Evolutionary conservation across 2,329 filamentous ascomycete genomes (phyloP).

Genomic region (Hypoxylon sp.): DNA sequence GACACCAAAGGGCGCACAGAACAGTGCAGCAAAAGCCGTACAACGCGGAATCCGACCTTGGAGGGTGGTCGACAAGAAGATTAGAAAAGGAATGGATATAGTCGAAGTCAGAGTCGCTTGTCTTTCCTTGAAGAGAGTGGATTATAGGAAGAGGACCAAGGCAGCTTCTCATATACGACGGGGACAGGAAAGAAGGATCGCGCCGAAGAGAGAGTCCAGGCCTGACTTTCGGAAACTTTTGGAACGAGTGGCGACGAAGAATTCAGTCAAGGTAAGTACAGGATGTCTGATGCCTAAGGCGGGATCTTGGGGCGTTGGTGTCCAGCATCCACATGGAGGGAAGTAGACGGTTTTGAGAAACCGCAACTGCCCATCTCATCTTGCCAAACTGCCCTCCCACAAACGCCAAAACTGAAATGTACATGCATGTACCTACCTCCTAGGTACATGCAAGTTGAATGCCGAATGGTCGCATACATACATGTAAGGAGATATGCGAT

Average conservation of each 20-base stretch:
- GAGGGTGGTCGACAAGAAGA: neutral
- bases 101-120: conserved; percentile 5
- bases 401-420: neutral
- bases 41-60: conserved; percentile 12
- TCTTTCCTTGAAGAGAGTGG: conserved; percentile 5
- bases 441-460: neutral
- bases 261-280: neutral
- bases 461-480: too few relatives aligned
- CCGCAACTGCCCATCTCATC: conserved; percentile 11
- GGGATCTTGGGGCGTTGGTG: conserved; percentile 3
- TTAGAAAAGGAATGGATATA: neutral
- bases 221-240: conserved; percentile 3
- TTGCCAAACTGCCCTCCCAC: conserved; percentile 6
- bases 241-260: conserved; percentile 11
- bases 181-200: conserved; percentile 13
- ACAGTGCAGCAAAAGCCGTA: conserved; percentile 18
- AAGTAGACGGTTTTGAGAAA: conserved; percentile 19
- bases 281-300: conserved; percentile 1
- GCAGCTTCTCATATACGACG: conserved; percentile 10
- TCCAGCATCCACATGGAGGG: neutral
- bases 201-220: conserved; percentile 22
- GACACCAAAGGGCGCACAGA: conserved; percentile 18
- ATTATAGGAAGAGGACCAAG: conserved; percentile 1
- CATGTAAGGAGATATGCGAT: too few relatives aligned
- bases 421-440: too few relatives aligned